Base-by-base conservation (phyloP, 179 eudicot genomes). In the Corrigiola litoralis region DNA sequence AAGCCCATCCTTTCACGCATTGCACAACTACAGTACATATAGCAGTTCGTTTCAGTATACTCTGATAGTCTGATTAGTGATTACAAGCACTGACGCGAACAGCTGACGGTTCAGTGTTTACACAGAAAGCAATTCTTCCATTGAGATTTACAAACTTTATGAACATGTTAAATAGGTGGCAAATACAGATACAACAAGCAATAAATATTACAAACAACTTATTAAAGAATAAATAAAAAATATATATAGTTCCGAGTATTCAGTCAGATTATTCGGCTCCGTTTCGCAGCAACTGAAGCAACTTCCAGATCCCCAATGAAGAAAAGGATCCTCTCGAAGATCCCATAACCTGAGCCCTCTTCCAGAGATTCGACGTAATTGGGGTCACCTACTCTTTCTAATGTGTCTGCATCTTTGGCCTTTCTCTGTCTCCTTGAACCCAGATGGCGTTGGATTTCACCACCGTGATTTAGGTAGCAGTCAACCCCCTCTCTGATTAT, bases 301-400 rank as follows among this genome's bases (percentile, higher is more conserved):
- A 79, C 70, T 71, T 91, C 97, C 78, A 91, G 42, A 73, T 92
- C 98, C 54, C 95, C 96, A 49, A 89, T 71, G 75, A 92, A 85
- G 87, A 85, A 89, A 9, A 92, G 81, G 48, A 92, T 92, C 36
- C 53, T 75, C 73, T 92, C 92, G 47, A 89, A 68, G 54, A 92
- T 82, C 21, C 90, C 81, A 36, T 47, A 27, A 56, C 74, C 49
- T 14, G 87, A 48, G 72, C 72, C 74, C 37, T 72, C 72, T 9
- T 38, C 84, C 27, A 2, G 9, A 10, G 78, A 40, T 38, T 58
- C 68, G 58, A 61, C 74, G 31, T 29, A 57, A 47, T 47, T 17
- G 25, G 24, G 13, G 14, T 63, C 71, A 12, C 18, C 36, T 18
- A 55, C 73, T 28, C 63, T 46, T 17, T 47, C 36, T 28, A 49